Evolutionary conservation across 306 rosid genomes (phyloP).

Genomic region (Fragaria vesca): DNA sequence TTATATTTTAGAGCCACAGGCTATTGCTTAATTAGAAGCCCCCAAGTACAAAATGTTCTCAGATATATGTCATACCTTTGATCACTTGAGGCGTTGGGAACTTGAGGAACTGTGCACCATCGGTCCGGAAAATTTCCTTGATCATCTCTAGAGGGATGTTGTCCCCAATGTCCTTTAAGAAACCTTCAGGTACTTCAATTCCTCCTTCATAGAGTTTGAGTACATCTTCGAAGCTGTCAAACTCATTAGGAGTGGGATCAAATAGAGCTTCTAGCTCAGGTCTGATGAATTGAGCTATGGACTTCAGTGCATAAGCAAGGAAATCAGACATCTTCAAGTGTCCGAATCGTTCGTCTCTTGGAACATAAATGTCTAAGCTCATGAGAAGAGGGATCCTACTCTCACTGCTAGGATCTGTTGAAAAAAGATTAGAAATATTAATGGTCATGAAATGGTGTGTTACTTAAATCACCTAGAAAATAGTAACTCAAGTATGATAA

Average conservation of each 20-base stretch:
- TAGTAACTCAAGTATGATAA: background rate
- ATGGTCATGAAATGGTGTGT: background rate
- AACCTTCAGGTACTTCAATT: slow-evolving; percentile 45
- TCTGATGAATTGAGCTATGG: slow-evolving; percentile 54
- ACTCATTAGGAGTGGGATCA: slow-evolving; percentile 59
- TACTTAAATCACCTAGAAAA: background rate
- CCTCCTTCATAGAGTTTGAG: slow-evolving; percentile 72
- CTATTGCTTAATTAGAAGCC: background rate
- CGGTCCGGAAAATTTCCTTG: slow-evolving; percentile 59
- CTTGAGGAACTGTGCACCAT: slow-evolving; percentile 51
- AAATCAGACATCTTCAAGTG: slow-evolving; percentile 85
- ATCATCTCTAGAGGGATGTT: slow-evolving; percentile 57
- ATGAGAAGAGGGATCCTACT: slow-evolving; percentile 43
- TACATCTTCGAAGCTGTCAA: slow-evolving; percentile 68
- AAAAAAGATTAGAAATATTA: background rate
- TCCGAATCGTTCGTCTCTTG: slow-evolving; percentile 82
- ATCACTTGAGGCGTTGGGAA: slow-evolving; percentile 75
- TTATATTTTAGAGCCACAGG: background rate
- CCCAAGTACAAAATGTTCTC: background rate
- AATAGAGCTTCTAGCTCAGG: slow-evolving; percentile 69
- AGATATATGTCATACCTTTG: slow-evolving; percentile 41
- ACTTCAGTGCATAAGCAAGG: slow-evolving; percentile 66
- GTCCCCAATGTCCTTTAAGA: slow-evolving; percentile 41
- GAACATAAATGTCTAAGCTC: slow-evolving; percentile 80
- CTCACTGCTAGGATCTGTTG: slow-evolving; percentile 60